Percentiles rank a stretch among this genome's conserved stretches.
Evolutionary conservation across 116 monocot species (phyloP).

Genomic region (Zostera marina): DNA sequence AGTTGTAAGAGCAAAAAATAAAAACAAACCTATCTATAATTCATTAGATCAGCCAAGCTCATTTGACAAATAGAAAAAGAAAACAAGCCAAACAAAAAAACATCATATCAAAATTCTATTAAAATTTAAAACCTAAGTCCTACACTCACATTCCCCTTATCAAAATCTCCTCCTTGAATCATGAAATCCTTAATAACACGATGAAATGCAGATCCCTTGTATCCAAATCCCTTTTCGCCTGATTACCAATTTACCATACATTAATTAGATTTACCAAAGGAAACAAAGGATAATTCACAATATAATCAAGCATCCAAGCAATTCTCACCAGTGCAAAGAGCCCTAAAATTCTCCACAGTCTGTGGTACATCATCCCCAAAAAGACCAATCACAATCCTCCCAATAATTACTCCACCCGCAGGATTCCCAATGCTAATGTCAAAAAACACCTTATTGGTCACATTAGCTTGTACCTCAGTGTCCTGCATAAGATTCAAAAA

Average conservation of each 20-base stretch:
- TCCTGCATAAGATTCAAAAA: conserved; percentile 4
- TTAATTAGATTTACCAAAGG: background rate
- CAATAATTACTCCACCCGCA: conserved; percentile 5
- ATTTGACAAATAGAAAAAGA: too few relatives aligned
- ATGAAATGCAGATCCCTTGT: conserved; percentile 77
- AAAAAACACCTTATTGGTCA: conserved; percentile 19
- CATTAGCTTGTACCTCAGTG: conserved; percentile 11
- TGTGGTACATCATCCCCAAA: conserved; percentile 24
- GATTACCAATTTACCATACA: conserved; percentile 1
- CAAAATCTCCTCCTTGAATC: conserved; percentile 97
- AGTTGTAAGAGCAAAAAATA: too few relatives aligned
- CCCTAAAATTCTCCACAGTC: conserved; percentile 17
- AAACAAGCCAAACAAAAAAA: background rate
- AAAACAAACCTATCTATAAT: too few relatives aligned
- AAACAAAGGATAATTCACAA: background rate
- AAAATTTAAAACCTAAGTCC: too few relatives aligned
- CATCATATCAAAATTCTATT: background rate
- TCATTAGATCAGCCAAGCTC: too few relatives aligned
- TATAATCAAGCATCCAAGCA: background rate
- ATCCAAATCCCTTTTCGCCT: conserved; percentile 96
- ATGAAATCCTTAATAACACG: conserved; percentile 94
- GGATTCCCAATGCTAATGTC: conserved; percentile 23
- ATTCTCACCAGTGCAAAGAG: conserved; percentile 20
- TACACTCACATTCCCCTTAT: conserved; percentile 75
- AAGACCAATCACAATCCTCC: conserved; percentile 21